Evolutionary conservation across 169 alveolate genomes (phyloP), one percentile per base, ranked within the genome.

Genomic region (Cryptosporidium ryanae): DNA sequence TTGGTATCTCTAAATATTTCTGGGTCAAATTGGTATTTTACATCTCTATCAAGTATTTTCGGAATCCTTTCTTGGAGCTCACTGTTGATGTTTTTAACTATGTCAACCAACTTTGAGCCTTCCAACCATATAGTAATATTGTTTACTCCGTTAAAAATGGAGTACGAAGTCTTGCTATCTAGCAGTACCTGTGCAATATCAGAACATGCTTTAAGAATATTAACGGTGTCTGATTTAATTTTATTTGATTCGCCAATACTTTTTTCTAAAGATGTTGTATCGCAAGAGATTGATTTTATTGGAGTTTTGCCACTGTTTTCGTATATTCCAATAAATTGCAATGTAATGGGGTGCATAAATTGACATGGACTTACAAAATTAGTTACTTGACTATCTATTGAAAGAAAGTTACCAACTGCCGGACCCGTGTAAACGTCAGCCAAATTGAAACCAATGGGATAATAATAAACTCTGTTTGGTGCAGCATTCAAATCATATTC

Each of bases 321-420:
- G 46, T 76, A 76, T 7, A 65, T 55, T 7, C 87, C 87, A 44
- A 76, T 76, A 59, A 76, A 76, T 55, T 76, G 87, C 10, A 76
- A 31, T 21, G 87, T 76, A 55, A 76, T 76, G 21, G 87, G 87
- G 17, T 76, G 87, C 87, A 76, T 76, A 59, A 76, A 76, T 31
- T 76, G 87, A 34, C 87, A 76, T 0, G 87, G 87, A 31, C 76
- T 76, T 34, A 76, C 64, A 34, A 76, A 76, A 61, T 76, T 76
- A 23, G 87, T 76, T 59, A 48, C 71, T 76, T 76, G 87, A 34
- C 76, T 76, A 61, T 76, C 87, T 23, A 76, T 76, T 15, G 87
- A 55, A 38, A 76, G 64, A 76, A 59, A 76, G 21, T 54, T 61
- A 5, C 87, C 71, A 1, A 76, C 71, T n/a, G 66, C 64, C 1